Conservation (phyloP, 768 basidiomycete genomes). For the Leccinellum rugosiceps region DNA sequence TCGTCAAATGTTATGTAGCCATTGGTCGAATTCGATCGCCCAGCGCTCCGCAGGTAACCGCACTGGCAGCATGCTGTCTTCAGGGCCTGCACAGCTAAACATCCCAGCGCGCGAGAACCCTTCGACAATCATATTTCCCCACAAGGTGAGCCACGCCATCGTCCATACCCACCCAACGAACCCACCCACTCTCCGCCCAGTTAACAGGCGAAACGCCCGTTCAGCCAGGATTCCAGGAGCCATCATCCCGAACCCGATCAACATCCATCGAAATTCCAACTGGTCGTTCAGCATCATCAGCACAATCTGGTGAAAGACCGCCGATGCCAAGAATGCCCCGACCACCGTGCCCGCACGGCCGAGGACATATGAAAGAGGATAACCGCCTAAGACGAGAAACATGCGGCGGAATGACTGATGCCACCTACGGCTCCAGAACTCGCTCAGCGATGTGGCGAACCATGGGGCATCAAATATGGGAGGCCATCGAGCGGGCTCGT, state of each 20-base stretch:
- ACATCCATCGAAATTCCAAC: conserved; percentile 39
- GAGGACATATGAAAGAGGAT: conserved; percentile 33
- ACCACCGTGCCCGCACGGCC: conserved; percentile 50
- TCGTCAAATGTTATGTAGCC: conserved; percentile 6
- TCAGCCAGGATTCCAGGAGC: conserved; percentile 51
- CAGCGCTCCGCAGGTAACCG: conserved; percentile 7
- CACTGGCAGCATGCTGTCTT: conserved; percentile 7
- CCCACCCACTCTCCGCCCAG: conserved; percentile 30
- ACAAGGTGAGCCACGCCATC: conserved; percentile 25
- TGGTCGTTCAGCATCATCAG: conserved; percentile 49
- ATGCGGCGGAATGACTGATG: conserved; percentile 34
- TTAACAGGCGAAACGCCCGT: conserved; percentile 19
- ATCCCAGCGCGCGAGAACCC: conserved; percentile 15
- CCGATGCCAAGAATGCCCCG: conserved; percentile 57
- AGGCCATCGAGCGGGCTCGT: conserved; percentile 32
- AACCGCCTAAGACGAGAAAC: conserved; percentile 31
- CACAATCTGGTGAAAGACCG: conserved; percentile 50
- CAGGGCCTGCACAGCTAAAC: conserved; percentile 3
- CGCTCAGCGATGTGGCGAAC: conserved; percentile 33
- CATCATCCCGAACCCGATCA: conserved; percentile 54
- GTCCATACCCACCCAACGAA: conserved; percentile 35
- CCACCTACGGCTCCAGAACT: conserved; percentile 40
- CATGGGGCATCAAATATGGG: conserved; percentile 34
- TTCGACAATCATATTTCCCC: conserved; percentile 25
- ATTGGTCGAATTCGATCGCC: conserved; percentile 11